Percentiles rank a stretch among this genome's conserved stretches.
These are phyloP conservation scores for Lithohypha guttulata DNA, from an alignment of 2,329 filamentous ascomycete species.

Conservation along the genomic window DNA sequence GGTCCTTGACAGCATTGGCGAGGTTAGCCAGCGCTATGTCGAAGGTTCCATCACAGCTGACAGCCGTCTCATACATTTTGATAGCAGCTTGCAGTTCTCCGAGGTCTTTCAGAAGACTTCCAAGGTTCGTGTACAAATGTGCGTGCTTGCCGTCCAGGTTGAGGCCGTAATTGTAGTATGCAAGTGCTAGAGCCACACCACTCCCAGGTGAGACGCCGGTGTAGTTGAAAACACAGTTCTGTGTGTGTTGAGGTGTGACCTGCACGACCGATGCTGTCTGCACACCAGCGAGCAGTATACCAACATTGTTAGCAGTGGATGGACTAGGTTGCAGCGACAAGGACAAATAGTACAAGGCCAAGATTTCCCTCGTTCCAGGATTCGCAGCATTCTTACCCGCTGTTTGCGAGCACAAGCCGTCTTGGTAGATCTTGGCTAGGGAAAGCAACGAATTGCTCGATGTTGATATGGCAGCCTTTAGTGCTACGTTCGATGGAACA, in stretches of 20 bases:
- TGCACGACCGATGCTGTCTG: slow-evolving; percentile 50
- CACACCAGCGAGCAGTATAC: slow-evolving; percentile 88
- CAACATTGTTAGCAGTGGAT: slow-evolving; percentile 96
- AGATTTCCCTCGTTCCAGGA: slow-evolving; percentile 77
- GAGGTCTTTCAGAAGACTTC: slow-evolving; percentile 90
- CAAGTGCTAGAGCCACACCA: slow-evolving; percentile 74
- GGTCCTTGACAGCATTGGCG: slow-evolving; percentile 95
- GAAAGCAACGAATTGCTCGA: slow-evolving; percentile 94
- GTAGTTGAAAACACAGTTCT: slow-evolving; percentile 15
- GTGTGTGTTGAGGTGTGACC: slow-evolving; percentile 1
- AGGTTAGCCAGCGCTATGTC: slow-evolving; percentile 95
- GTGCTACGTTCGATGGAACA: slow-evolving; percentile 59
- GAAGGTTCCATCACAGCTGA: slow-evolving; percentile 83
- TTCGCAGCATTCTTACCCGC: slow-evolving; percentile 55
- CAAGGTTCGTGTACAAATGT: slow-evolving; percentile 91
- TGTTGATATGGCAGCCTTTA: slow-evolving; percentile 74
- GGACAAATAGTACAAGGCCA: slow-evolving; percentile 91
- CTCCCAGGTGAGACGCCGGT: slow-evolving; percentile 77
- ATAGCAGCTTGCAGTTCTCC: slow-evolving; percentile 86
- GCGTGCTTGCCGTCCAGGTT: slow-evolving; percentile 79
- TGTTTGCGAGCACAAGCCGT: slow-evolving; percentile 54
- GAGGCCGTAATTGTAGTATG: slow-evolving; percentile 92
- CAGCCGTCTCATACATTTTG: slow-evolving; percentile 92
- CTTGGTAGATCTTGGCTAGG: slow-evolving; percentile 93
- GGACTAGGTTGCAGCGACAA: slow-evolving; percentile 89